Evolutionary conservation across 805 yeast species (phyloP), one percentile per base, ranked within the genome.

Genomic region (Zygosaccharomyces pseudorouxii): DNA sequence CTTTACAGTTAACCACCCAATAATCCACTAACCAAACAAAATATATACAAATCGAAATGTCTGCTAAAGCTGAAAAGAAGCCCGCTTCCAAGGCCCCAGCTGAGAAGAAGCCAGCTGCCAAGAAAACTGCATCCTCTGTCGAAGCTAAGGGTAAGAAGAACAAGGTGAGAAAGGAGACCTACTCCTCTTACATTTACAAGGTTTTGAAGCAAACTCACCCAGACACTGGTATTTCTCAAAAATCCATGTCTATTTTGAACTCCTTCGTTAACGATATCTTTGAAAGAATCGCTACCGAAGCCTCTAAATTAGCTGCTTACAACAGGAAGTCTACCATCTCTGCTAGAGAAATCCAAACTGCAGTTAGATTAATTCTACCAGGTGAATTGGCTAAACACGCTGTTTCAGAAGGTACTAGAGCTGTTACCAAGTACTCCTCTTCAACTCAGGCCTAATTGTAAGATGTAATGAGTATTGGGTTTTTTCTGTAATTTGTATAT

Each of bases 311-410:
- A 67, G 97, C 97, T 76, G 96, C 96, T 69, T 90, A 90, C 86
- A 90, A 90, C 87, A 89, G 89, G 81, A 90, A 89, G 78, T 88
- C 96, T 53, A 90, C 98, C 64, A 90, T 92, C 69, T 89, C 97
- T 60, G 95, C 97, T 55, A 89, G 97, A 80, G 97, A 90, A 79
- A 90, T 90, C 67, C 97, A 90, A 80, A 90, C 97, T 64, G 97
- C 98, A 63, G 97, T 90, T 60, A 88, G 97, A 82, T 84, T 90
- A 69, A 89, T 90, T 75, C 84, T 90, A 66, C 98, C 98, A 63
- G 97, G 97, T 82, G 97, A 90, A 80, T 81, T 90, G 71, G 96
- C 97, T 63, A 89, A 89, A 81, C 97, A 90, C 77, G 97, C 97
- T 68, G 96, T 89, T 65, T 86, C 96, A 65, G 98, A 90, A 79